phyloP scores from a whole-genome alignment of 2,329 filamentous ascomycete species.

The Penicillium sp. region DNA sequence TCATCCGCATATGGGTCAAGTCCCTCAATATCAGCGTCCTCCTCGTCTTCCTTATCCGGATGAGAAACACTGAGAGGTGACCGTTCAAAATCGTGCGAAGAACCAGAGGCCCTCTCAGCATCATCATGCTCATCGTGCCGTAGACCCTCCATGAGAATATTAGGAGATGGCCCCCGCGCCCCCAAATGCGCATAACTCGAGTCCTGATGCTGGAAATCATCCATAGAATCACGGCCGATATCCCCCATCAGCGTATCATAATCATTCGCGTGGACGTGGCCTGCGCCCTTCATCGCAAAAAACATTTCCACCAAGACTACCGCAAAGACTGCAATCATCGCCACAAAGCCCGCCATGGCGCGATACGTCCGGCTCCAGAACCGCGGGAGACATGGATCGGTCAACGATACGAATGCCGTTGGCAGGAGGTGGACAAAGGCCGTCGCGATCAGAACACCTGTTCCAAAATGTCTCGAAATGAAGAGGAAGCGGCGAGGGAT shows the following conservation, averaged over 20 bases:
- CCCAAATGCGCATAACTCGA: slow-evolving; percentile 30
- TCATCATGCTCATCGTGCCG: slow-evolving; percentile 13
- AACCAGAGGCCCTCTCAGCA: slow-evolving; percentile 16
- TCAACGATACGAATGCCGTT: slow-evolving; percentile 63
- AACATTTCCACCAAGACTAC: slow-evolving; percentile 89
- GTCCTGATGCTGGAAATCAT: slow-evolving; percentile 23
- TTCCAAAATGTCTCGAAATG: slow-evolving; percentile 62
- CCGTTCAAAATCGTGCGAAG: slow-evolving; percentile 26
- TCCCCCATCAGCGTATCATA: slow-evolving; percentile 52
- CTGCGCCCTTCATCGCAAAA: slow-evolving; percentile 71
- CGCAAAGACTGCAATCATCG: slow-evolving; percentile 78
- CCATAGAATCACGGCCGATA: slow-evolving; percentile 26
- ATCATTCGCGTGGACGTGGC: slow-evolving; percentile 60
- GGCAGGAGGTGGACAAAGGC: slow-evolving; percentile 65
- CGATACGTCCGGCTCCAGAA: slow-evolving; percentile 80
- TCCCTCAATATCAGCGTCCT: slow-evolving; percentile 63
- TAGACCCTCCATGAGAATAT: slow-evolving; percentile 29
- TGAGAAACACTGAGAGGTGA: slow-evolving; percentile 28
- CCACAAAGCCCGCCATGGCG: slow-evolving; percentile 78
- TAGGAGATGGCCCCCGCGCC: slow-evolving; percentile 24
- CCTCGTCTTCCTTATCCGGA: slow-evolving; percentile 59
- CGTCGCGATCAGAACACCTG: slow-evolving; percentile 60
- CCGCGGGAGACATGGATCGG: slow-evolving; percentile 69
- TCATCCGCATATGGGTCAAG: slow-evolving; percentile 37
- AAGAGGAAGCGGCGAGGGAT: slow-evolving; percentile 64